These are phyloP conservation scores for Yarrowia sp. DNA, from an alignment of 805 yeast species.

Conservation along the genomic window DNA sequence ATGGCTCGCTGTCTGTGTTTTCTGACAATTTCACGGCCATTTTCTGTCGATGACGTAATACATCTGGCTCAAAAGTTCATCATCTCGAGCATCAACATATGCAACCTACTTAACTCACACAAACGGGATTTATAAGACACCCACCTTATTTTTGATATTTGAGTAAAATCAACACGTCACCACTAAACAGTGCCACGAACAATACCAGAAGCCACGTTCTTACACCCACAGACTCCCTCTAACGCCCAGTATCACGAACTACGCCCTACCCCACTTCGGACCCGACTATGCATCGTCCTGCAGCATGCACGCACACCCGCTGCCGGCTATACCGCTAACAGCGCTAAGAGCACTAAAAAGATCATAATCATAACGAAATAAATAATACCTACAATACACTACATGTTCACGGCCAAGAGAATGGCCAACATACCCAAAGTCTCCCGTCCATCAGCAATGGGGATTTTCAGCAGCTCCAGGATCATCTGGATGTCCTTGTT, in stretches of 20 bases:
- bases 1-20: no score
- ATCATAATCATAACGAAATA: slow-evolving; percentile 13
- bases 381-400: not conserved
- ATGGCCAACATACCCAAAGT: slow-evolving; percentile 36
- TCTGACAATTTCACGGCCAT: no score
- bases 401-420: slow-evolving; percentile 32
- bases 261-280: slow-evolving; percentile 14
- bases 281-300: slow-evolving; percentile 15
- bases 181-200: no score
- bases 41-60: no score
- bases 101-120: no score
- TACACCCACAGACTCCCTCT: not conserved
- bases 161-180: no score
- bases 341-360: not conserved
- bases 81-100: no score
- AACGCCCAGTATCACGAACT: not conserved
- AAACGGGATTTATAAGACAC: no score
- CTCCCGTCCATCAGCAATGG: slow-evolving; percentile 34
- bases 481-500: slow-evolving; percentile 36
- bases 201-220: no score
- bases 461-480: slow-evolving; percentile 32
- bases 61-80: no score
- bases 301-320: slow-evolving; percentile 1
- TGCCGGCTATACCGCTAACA: not conserved
- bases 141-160: no score